phyloP scores from a whole-genome alignment of 176 grass and related monocot genomes.

The Bothriochloa decipiens region DNA sequence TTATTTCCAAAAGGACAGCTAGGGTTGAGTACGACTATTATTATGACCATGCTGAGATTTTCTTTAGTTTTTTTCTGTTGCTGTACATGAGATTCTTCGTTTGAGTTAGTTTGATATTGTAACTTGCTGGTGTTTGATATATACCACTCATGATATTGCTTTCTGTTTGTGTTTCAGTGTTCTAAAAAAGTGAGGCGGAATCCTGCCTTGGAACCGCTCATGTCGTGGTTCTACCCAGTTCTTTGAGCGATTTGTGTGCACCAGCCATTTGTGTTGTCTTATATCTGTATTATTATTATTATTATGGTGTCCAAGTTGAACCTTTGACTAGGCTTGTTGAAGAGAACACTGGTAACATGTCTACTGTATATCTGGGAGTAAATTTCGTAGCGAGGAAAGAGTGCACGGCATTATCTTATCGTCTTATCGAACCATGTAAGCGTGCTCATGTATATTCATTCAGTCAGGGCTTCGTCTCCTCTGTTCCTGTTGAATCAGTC shows the following conservation, averaged over 20 bases:
- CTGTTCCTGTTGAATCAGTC: too few species aligned
- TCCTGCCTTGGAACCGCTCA: neutral
- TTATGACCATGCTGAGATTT: neutral
- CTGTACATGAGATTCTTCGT: too few species aligned
- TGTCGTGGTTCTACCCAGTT: neutral
- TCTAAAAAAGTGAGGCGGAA: constrained; percentile 58
- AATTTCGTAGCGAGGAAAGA: constrained; percentile 30
- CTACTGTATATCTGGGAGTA: constrained; percentile 44
- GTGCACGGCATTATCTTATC: neutral
- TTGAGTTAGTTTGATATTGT: too few species aligned
- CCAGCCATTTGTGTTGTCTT: neutral
- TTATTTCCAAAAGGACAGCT: neutral
- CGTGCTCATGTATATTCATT: constrained; percentile 33
- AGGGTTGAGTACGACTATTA: neutral
- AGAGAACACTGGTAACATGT: constrained; percentile 25
- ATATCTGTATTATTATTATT: constrained; percentile 31
- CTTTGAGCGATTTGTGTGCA: constrained; percentile 11
- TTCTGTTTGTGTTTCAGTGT: constrained; percentile 44
- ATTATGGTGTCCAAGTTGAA: constrained; percentile 28
- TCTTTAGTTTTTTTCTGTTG: neutral
- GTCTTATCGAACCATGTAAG: constrained; percentile 31
- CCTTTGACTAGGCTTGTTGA: constrained; percentile 12
- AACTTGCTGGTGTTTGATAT: too few species aligned
- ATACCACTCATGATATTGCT: too few species aligned
- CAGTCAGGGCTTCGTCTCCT: neutral